phyloP scores from a whole-genome alignment of 306 rosid genomes.

The Lathyrus tuberosus region DNA sequence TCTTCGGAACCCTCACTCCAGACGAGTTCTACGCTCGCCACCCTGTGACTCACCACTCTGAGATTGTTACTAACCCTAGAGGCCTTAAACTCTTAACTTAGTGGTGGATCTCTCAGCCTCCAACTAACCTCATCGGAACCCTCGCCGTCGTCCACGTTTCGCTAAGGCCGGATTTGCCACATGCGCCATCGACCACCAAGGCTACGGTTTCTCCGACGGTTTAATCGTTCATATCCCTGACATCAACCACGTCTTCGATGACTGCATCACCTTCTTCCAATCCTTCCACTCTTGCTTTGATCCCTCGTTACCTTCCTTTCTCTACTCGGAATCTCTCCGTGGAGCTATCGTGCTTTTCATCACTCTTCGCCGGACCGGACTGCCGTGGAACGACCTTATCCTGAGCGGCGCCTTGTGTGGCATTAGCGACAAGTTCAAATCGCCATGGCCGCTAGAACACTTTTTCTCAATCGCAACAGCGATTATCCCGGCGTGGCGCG shows the following conservation, averaged over 20 bases:
- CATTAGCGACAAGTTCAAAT: constrained; percentile 86
- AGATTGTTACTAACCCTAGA: too few relatives aligned
- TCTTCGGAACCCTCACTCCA: too few relatives aligned
- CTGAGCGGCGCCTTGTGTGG: constrained; percentile 99
- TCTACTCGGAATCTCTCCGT: constrained; percentile 92
- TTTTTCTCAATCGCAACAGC: constrained; percentile 70
- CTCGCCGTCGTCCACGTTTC: constrained; percentile 84
- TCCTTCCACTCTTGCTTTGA: constrained; percentile 61
- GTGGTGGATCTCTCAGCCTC: constrained; percentile 90
- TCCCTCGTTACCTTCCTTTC: constrained; percentile 66
- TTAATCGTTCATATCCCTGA: constrained; percentile 84
- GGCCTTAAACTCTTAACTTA: too few relatives aligned
- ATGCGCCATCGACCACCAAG: constrained; percentile 95
- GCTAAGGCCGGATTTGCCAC: constrained; percentile 79
- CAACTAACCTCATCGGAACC: constrained; percentile 51
- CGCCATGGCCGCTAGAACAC: constrained; percentile 96
- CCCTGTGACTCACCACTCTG: too few relatives aligned
- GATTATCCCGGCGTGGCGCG: constrained; percentile 83
- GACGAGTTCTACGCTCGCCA: too few relatives aligned
- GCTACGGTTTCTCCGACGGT: constrained; percentile 98
- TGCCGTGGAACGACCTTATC: constrained; percentile 65
- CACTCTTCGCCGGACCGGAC: constrained; percentile 52
- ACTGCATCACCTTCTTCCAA: constrained; percentile 74
- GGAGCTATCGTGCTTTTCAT: constrained; percentile 85
- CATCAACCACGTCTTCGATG: constrained; percentile 81